Conservation (phyloP, 352 stramenopile species). For the Phytophthora cactorum region DNA sequence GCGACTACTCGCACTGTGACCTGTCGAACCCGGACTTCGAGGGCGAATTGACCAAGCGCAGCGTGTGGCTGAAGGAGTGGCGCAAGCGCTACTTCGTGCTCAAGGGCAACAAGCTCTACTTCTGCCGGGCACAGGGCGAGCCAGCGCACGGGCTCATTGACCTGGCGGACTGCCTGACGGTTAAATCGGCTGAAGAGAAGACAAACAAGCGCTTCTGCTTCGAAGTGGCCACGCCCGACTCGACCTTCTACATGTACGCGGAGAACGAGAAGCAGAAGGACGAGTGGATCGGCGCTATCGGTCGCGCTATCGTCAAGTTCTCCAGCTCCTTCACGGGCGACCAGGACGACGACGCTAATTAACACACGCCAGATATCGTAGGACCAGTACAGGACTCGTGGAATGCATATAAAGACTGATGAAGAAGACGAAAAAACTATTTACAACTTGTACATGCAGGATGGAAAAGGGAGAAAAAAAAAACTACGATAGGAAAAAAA, state of each 20-base stretch:
- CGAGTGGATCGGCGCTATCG: slow-evolving; percentile 95
- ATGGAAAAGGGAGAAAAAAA: slow-evolving; percentile 20
- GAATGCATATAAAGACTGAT: slow-evolving; percentile 1
- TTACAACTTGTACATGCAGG: slow-evolving; percentile 38
- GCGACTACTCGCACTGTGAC: slow-evolving; percentile 77
- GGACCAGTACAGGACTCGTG: not conserved
- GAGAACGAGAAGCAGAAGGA: slow-evolving; percentile 93
- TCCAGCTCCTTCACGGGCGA: slow-evolving; percentile 96
- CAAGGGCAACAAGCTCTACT: slow-evolving; percentile 93
- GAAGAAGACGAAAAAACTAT: slow-evolving; percentile 30
- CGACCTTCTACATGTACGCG: slow-evolving; percentile 93
- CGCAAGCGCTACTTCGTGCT: slow-evolving; percentile 92
- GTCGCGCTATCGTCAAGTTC: slow-evolving; percentile 97
- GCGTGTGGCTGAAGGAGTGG: slow-evolving; percentile 93
- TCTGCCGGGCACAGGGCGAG: slow-evolving; percentile 75
- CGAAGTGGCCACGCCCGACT: slow-evolving; percentile 89
- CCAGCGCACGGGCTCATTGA: slow-evolving; percentile 91
- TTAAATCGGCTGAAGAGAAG: slow-evolving; percentile 93
- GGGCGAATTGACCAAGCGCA: slow-evolving; percentile 91
- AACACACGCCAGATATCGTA: not conserved
- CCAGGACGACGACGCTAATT: slow-evolving; percentile 70
- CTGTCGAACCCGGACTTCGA: slow-evolving; percentile 88
- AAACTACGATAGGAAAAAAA: slow-evolving; percentile 9
- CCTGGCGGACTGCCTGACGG: slow-evolving; percentile 89
- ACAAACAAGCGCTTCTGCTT: slow-evolving; percentile 93